These are phyloP conservation scores for Luffa acutangula DNA, from an alignment of 306 rosid genomes.

Conservation along the genomic window DNA sequence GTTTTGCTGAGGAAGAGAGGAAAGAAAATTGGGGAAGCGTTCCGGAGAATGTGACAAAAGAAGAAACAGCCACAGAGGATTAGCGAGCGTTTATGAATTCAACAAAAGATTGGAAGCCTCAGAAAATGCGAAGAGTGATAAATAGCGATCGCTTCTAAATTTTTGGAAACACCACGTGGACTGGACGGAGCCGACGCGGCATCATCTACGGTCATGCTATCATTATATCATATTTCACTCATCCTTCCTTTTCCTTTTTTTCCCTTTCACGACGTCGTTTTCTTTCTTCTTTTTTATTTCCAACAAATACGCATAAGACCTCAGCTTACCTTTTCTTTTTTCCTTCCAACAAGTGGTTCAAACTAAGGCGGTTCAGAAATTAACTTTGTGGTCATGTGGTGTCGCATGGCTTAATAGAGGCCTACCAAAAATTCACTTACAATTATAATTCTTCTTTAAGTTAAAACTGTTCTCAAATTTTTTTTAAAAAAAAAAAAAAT, in stretches of 20 bases:
- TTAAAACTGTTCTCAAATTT: no score
- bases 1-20: not conserved
- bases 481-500: no score
- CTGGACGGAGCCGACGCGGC: slow-evolving; percentile 7
- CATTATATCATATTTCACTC: not conserved
- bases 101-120: not conserved
- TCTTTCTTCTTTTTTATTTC: not conserved
- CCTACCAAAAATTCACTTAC: no score
- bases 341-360: no score
- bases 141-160: not conserved
- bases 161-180: not conserved
- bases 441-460: no score
- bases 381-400: no score
- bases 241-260: not conserved
- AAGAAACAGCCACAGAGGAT: not conserved
- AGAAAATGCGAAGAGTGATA: not conserved
- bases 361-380: no score
- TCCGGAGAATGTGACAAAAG: not conserved
- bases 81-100: not conserved
- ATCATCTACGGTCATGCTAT: not conserved
- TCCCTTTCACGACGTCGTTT: not conserved
- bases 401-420: no score
- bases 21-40: not conserved
- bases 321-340: no score
- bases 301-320: not conserved